phyloP scores from a whole-genome alignment of 75 land plant species.

The Azolla pinnata region DNA sequence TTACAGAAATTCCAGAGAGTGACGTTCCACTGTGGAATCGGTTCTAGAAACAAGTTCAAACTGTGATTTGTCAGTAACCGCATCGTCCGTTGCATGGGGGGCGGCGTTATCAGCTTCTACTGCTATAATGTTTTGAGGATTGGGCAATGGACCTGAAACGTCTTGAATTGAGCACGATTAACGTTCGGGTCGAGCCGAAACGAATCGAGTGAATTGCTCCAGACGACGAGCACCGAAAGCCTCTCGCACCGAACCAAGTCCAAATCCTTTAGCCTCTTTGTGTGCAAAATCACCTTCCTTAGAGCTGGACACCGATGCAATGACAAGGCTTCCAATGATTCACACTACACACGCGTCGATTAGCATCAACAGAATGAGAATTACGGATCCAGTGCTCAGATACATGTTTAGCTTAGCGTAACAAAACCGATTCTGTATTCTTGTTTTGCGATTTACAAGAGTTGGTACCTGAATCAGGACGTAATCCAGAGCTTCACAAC shows the following conservation, averaged over 20 bases:
- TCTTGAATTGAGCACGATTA: no score
- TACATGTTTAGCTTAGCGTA: background rate
- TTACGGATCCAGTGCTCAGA: background rate
- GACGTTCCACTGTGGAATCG: no score
- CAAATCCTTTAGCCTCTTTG: background rate
- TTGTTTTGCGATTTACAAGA: background rate
- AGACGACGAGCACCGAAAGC: background rate
- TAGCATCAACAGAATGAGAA: background rate
- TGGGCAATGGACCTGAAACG: background rate
- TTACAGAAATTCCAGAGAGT: no score
- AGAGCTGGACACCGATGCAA: background rate
- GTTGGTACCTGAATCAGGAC: slow-evolving; percentile 7
- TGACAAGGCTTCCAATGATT: background rate
- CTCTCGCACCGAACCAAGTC: background rate
- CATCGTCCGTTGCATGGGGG: no score
- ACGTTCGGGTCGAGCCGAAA: background rate
- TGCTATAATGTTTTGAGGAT: no score
- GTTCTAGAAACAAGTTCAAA: no score
- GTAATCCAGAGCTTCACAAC: slow-evolving; percentile 9
- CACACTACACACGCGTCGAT: background rate
- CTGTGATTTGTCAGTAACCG: no score
- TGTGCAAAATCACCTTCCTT: background rate
- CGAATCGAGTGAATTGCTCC: background rate
- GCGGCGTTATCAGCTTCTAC: no score
- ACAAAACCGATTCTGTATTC: background rate